Conservation (phyloP, 2,329 filamentous ascomycete species). For the Alternaria solani region DNA sequence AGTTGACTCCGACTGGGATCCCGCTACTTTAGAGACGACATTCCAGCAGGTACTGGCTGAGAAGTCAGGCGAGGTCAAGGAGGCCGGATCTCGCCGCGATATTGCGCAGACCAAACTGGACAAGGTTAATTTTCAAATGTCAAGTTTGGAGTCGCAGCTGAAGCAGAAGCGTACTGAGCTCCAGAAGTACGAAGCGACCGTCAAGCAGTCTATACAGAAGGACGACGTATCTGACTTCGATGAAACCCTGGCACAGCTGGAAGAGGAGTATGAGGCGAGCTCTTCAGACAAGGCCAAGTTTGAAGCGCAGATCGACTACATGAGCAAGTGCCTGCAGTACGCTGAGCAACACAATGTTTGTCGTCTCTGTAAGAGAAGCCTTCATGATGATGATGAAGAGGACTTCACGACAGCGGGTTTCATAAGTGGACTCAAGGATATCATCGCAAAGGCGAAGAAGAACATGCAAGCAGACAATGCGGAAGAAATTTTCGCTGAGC, state of each 20-base stretch:
- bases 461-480: slow-evolving; percentile 69
- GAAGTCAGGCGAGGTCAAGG: slow-evolving; percentile 66
- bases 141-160: slow-evolving; percentile 69
- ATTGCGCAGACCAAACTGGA: slow-evolving; percentile 75
- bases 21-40: slow-evolving; percentile 72
- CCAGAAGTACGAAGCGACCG: slow-evolving; percentile 67
- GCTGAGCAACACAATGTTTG: slow-evolving; percentile 76
- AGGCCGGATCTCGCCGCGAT: slow-evolving; percentile 75
- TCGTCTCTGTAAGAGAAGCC: slow-evolving; percentile 75
- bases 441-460: slow-evolving; percentile 60
- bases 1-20: slow-evolving; percentile 72
- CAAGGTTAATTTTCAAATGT: slow-evolving; percentile 77
- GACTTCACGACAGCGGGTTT: slow-evolving; percentile 65
- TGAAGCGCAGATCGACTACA: slow-evolving; percentile 75
- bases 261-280: slow-evolving; percentile 60
- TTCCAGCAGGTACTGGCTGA: slow-evolving; percentile 71
- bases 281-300: slow-evolving; percentile 74
- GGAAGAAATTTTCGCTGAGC: slow-evolving; percentile 65
- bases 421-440: slow-evolving; percentile 69
- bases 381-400: slow-evolving; percentile 64
- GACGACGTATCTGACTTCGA: slow-evolving; percentile 57
- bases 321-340: slow-evolving; percentile 70
- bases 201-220: slow-evolving; percentile 61
- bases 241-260: slow-evolving; percentile 60
- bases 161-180: slow-evolving; percentile 71